Base-by-base conservation (phyloP, 176 grass and related monocot species). In the Oryza punctata region DNA sequence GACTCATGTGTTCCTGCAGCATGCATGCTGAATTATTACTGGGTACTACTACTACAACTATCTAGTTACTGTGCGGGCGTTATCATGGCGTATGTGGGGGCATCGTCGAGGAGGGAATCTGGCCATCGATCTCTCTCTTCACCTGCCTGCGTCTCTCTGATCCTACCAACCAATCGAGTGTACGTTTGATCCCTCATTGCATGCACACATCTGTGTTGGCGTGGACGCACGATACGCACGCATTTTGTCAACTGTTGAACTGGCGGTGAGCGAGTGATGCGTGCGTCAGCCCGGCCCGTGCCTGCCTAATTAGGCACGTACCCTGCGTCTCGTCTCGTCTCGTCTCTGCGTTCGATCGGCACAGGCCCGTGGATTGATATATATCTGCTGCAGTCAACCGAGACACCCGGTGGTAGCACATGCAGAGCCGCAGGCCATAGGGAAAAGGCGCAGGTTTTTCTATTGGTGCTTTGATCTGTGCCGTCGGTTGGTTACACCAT, bases 1-100 rank as follows among this genome's bases (percentile, higher is more conserved):
- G 77, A 44, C 67, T 72, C 54, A 67, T 74, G 79, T 40, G 87
- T 75, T 81, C 37, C 47, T 84, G 79, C 57, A 29, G 67, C 38
- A 65, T 32, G 67, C 38, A 65, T 24, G 57, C 65, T 30, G 67
- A 47, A 79, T 84, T 69, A 77, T 87, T 44, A 74, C 19, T 1
- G 32, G 47, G 12, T 29, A 9, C 37, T 7, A 38, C 40, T 11
- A 41, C 40, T 41, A 41, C 33, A n/a, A n/a, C n/a, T 25, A 67
- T n/a, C 70, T 46, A 61, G 57, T 61, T 24, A 24, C 57, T 61
- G 57, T 61, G 57, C 57, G 21, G 54, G 57, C n/a, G 57, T 61
- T 61, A 61, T 61, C 57, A 61, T 61, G 57, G 57, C 57, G 57
- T 61, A 57, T 21, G 18, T 57, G 52, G 52, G 52, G 57, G 57